These are phyloP conservation scores for Escovopsis weberi DNA, from an alignment of 2,329 filamentous ascomycete genomes.

Conservation along the genomic window DNA sequence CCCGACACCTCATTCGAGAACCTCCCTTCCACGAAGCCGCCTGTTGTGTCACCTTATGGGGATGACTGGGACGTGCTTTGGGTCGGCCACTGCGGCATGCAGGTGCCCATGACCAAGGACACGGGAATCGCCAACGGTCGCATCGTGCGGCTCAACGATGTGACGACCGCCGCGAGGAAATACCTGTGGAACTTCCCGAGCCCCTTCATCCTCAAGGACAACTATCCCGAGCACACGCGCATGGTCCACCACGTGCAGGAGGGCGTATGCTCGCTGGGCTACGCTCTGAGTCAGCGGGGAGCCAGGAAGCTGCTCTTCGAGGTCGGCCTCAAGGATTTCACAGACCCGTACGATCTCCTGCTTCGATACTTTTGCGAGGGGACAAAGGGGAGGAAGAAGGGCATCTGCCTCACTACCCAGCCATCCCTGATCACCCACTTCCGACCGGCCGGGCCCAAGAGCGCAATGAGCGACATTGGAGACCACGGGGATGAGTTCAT, in stretches of 20 bases:
- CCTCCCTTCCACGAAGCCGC: not conserved
- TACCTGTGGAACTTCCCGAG: not conserved
- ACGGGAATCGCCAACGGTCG: not conserved
- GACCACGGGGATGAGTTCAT: constrained; percentile 17
- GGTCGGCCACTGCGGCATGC: constrained; percentile 31
- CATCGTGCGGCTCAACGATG: not conserved
- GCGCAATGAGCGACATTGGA: constrained; percentile 21
- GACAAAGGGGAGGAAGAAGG: constrained; percentile 15
- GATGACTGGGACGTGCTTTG: constrained; percentile 36
- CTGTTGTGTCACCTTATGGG: constrained; percentile 26
- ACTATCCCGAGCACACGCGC: constrained; percentile 25
- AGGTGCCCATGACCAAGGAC: constrained; percentile 14
- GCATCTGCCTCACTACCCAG: constrained; percentile 24
- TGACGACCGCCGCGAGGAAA: not conserved
- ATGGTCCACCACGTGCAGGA: constrained; percentile 27
- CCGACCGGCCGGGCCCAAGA: constrained; percentile 21
- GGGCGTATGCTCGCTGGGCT: constrained; percentile 27
- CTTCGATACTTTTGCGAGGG: constrained; percentile 31
- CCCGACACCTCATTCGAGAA: constrained; percentile 1
- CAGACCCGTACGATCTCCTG: constrained; percentile 27
- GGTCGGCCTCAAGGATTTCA: constrained; percentile 22
- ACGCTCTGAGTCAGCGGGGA: constrained; percentile 28
- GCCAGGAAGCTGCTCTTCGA: constrained; percentile 26
- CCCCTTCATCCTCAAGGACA: not conserved
- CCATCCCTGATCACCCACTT: constrained; percentile 32